Evolutionary conservation across 257 asterid genomes (phyloP), one percentile per base, ranked within the genome.

Genomic region (Scutellaria galericulata): DNA sequence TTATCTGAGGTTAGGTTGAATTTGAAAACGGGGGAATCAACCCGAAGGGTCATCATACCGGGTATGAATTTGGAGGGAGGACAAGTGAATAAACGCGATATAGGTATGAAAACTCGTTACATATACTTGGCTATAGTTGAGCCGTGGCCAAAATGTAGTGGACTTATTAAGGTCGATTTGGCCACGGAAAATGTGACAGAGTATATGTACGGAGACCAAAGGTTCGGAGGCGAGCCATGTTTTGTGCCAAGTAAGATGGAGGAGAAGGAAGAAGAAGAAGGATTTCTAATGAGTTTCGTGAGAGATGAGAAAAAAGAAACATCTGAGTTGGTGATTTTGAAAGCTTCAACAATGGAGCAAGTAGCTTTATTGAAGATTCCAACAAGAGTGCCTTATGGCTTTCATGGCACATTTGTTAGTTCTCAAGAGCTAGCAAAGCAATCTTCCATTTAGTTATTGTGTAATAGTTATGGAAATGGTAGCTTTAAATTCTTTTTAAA

Each of bases 81-180:
- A 2, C 84, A 76, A 52, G 85, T 88, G 9, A 79, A 83, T 57
- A 85, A 77, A 70, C 68, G 15, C 1, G 72, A 24, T 7, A 53
- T 85, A 1, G 90, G 95, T 1, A 35, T n/a, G 4, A 85, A 80
- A 67, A 79, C 81, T 0, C 69, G 73, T 2, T 86, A 74, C 3
- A 81, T 69, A 1, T 88, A 85, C 72, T 64, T 88, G 83, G 92
- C 95, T 1, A 83, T 86, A 48, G 90, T 86, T 0, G 89, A 88
- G 9, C 96, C 96, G 7, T 88, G 92, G 90, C 95, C 92, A 7
- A 88, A 83, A 75, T 81, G 87, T 37, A 56, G 84, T 68, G 96
- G 95, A 24, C 58, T 88, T 1, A 89, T 89, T 1, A 88, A 80
- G 77, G 84, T 88, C 7, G 88, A 88, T 51, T 81, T 88, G 79